A percentile compares a stretch with the other conserved stretches of the same genome.
phyloP scores from a whole-genome alignment of 257 asterid species.

The Cynanchum wilfordii region DNA sequence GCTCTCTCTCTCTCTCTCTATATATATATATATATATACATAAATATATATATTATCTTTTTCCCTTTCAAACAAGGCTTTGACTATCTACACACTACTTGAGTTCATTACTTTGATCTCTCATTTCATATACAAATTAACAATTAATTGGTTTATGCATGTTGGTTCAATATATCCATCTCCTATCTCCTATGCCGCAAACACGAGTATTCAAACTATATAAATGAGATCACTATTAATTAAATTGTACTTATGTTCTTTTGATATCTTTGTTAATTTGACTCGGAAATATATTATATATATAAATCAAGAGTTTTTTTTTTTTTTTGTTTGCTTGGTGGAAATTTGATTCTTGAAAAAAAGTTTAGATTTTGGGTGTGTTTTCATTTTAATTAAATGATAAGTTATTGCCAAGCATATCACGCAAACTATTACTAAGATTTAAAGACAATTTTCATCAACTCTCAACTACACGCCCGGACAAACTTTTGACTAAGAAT shows the following conservation, averaged over 20 bases:
- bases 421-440: not conserved
- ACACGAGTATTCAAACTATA: too few relatives aligned
- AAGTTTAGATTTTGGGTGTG: not conserved
- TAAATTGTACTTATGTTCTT: too few relatives aligned
- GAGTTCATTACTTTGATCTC: not conserved
- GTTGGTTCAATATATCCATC: not conserved
- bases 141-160: too few relatives aligned
- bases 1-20: not conserved
- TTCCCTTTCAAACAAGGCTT: conserved; percentile 19
- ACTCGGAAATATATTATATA: not conserved
- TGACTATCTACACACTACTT: conserved; percentile 6
- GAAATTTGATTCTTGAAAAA: not conserved
- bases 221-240: too few relatives aligned
- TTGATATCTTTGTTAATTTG: not conserved
- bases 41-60: not conserved
- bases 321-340: not conserved
- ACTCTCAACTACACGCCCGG: not conserved
- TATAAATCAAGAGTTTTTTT: not conserved
- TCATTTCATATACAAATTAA: too few relatives aligned
- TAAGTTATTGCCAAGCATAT: not conserved
- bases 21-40: not conserved
- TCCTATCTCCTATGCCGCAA: too few relatives aligned
- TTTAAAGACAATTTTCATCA: not conserved
- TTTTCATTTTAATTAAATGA: not conserved
- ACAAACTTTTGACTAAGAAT: not conserved